phyloP scores from a whole-genome alignment of 208 protist genomes.

The Leishmania guyanensis region DNA sequence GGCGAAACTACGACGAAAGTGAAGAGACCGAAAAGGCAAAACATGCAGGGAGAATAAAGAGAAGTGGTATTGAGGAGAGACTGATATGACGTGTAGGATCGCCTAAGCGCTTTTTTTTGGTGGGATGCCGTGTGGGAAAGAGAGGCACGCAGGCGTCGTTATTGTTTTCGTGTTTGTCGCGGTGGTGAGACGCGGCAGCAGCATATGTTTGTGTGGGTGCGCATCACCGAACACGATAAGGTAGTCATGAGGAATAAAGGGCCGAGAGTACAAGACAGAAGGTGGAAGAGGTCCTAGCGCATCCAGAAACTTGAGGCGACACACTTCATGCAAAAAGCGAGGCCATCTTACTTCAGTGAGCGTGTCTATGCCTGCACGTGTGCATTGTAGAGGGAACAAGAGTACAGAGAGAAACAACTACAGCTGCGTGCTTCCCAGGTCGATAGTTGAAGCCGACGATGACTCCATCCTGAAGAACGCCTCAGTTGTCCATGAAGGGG shows the following conservation, averaged over 20 bases:
- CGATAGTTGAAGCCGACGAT: not conserved
- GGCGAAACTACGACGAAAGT: not conserved
- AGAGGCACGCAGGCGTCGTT: not conserved
- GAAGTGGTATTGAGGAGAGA: not conserved
- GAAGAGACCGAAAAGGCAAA: not conserved
- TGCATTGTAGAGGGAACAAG: not conserved
- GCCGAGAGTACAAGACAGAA: not conserved
- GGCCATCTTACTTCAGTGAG: not conserved
- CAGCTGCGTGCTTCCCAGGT: too few species aligned
- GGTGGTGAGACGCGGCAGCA: not conserved
- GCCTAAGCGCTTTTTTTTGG: not conserved
- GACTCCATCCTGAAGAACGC: not conserved
- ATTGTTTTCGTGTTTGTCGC: not conserved
- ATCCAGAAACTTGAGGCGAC: not conserved
- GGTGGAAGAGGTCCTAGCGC: not conserved
- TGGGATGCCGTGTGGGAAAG: not conserved
- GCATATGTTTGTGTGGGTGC: slow-evolving; percentile 10
- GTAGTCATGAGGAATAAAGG: not conserved
- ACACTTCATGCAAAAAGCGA: not conserved
- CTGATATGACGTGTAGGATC: not conserved
- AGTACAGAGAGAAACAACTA: slow-evolving; percentile 4
- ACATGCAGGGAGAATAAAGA: not conserved
- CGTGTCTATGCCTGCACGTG: not conserved
- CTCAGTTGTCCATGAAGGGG: not conserved
- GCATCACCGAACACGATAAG: not conserved